Evolutionary conservation across 1,284 basidiomycete genomes (phyloP).

Genomic region (Austroboletus rostrupii): DNA sequence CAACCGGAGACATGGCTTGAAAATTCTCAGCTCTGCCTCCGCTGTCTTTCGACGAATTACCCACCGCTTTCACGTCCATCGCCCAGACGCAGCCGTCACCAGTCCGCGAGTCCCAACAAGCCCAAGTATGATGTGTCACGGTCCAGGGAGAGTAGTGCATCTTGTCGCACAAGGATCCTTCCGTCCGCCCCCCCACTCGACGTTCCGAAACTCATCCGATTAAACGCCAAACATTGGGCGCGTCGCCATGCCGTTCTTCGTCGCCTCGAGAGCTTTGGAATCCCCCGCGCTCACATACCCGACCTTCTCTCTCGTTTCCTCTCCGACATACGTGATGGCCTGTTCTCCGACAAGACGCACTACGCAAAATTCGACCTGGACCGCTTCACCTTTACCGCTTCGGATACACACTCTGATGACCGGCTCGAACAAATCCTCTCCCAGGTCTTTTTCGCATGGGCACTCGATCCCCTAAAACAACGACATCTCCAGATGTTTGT

Average conservation of each 20-base stretch:
- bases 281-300: slow-evolving; percentile 27
- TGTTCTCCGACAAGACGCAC: slow-evolving; percentile 19
- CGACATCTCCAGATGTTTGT: slow-evolving; percentile 18
- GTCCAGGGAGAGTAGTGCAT: no score
- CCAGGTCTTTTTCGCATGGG: slow-evolving; percentile 42
- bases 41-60: slow-evolving; percentile 12
- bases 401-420: slow-evolving; percentile 13
- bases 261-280: slow-evolving; percentile 36
- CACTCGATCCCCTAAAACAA: slow-evolving; percentile 26
- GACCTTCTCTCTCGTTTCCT: slow-evolving; percentile 32
- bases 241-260: slow-evolving; percentile 21
- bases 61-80: neutral
- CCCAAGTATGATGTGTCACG: neutral
- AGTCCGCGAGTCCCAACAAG: neutral
- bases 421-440: slow-evolving; percentile 33
- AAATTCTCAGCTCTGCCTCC: slow-evolving; percentile 14
- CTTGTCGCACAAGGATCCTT: neutral
- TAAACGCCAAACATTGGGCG: slow-evolving; percentile 30
- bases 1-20: slow-evolving; percentile 16
- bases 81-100: neutral
- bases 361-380: slow-evolving; percentile 25
- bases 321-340: slow-evolving; percentile 23
- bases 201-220: slow-evolving; percentile 16
- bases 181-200: slow-evolving; percentile 6
- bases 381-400: slow-evolving; percentile 20